These are phyloP conservation scores for Helminthosporium solani DNA, from an alignment of 2,329 filamentous ascomycete species.

Conservation along the genomic window DNA sequence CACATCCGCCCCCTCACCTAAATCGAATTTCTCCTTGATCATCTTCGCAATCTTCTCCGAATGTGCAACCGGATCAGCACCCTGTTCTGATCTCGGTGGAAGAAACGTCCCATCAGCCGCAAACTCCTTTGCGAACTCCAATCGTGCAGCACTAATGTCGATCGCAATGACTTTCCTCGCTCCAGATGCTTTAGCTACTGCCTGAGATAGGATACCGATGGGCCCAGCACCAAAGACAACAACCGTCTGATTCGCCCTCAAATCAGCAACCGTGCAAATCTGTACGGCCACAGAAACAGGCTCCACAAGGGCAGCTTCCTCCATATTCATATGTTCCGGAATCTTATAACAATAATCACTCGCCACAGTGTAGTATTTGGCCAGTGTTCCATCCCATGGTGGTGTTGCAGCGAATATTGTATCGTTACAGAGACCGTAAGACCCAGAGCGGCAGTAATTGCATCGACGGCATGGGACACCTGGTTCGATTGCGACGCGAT, in stretches of 20 bases:
- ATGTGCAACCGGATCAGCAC: slow-evolving; percentile 9
- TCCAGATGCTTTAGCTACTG: slow-evolving; percentile 23
- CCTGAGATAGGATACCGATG: slow-evolving; percentile 25
- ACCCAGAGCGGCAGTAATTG: slow-evolving; percentile 59
- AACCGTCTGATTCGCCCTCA: slow-evolving; percentile 14
- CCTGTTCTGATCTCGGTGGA: slow-evolving; percentile 8
- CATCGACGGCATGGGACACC: slow-evolving; percentile 64
- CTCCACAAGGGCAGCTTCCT: slow-evolving; percentile 30
- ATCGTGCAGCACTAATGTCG: slow-evolving; percentile 17
- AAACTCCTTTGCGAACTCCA: slow-evolving; percentile 25
- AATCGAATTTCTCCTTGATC: slow-evolving; percentile 13
- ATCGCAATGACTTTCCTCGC: slow-evolving; percentile 21
- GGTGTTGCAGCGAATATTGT: slow-evolving; percentile 28
- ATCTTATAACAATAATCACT: slow-evolving; percentile 30
- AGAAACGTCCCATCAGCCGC: slow-evolving; percentile 15
- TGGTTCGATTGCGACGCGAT: slow-evolving; percentile 52
- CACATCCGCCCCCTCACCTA: slow-evolving; percentile 24
- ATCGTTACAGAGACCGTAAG: slow-evolving; percentile 36
- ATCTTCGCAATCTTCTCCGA: slow-evolving; percentile 13
- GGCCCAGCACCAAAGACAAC: slow-evolving; percentile 24
- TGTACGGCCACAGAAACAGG: slow-evolving; percentile 30
- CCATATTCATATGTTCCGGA: slow-evolving; percentile 22
- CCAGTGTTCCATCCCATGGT: slow-evolving; percentile 27
- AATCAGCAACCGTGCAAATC: slow-evolving; percentile 17
- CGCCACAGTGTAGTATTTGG: slow-evolving; percentile 24